Conservation (phyloP, 2,329 filamentous ascomycete species). For the Ophiognomonia clavigignenti-juglandacearum region DNA sequence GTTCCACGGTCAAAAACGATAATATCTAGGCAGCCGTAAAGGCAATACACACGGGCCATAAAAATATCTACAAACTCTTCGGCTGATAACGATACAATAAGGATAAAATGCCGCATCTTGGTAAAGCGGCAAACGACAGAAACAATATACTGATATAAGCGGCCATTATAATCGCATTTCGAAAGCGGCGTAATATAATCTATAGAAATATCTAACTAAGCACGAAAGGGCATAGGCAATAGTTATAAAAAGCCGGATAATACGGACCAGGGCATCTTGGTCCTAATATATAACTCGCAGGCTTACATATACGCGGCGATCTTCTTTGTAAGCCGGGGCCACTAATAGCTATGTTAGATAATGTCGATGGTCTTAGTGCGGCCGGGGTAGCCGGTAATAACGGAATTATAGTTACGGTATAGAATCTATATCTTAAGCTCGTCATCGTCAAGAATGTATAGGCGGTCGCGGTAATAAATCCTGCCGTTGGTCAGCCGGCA, state of each 20-base stretch:
- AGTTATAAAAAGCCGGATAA: not conserved
- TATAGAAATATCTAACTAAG: not conserved
- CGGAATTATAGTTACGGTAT: not conserved
- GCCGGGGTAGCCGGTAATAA: not conserved
- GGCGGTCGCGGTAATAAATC: not conserved
- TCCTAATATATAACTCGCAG: not conserved
- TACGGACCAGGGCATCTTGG: not conserved
- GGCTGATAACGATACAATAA: not conserved
- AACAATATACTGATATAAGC: not conserved
- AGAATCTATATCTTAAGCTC: not conserved
- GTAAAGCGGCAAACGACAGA: not conserved
- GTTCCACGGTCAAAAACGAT: constrained; percentile 21
- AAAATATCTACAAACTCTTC: not conserved
- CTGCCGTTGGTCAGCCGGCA: not conserved
- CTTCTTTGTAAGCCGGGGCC: not conserved
- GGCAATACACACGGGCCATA: not conserved
- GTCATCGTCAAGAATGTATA: not conserved
- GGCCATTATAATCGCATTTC: not conserved
- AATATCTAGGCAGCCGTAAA: not conserved
- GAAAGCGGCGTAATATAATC: not conserved
- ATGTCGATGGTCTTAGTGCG: not conserved
- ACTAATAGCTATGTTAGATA: not conserved
- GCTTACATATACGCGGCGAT: not conserved
- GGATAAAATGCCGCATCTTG: not conserved
- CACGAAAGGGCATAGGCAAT: not conserved